Evolutionary conservation across 352 stramenopile genomes (phyloP).

Genomic region (Pythium phragmitis): DNA sequence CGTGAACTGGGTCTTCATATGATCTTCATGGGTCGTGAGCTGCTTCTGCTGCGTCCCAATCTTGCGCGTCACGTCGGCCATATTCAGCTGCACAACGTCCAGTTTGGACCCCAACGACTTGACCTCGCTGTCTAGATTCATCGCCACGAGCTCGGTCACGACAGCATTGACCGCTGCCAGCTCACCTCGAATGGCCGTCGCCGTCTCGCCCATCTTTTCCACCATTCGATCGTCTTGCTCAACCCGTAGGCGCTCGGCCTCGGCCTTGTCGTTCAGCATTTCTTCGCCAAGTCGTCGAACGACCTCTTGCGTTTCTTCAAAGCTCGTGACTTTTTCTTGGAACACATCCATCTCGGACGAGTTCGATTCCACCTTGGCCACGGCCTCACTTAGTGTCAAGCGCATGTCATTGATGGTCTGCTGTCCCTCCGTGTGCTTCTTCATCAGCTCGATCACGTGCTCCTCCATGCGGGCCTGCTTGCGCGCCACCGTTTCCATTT

Average conservation of each 20-base stretch:
- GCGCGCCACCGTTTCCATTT: constrained; percentile 46
- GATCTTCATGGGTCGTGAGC: constrained; percentile 43
- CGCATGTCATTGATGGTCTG: constrained; percentile 54
- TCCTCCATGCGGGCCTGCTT: constrained; percentile 59
- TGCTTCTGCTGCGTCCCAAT: constrained; percentile 62
- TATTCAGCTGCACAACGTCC: constrained; percentile 52
- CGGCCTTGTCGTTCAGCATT: constrained; percentile 37
- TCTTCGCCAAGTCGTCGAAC: constrained; percentile 42
- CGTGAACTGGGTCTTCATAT: constrained; percentile 57
- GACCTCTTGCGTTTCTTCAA: constrained; percentile 58
- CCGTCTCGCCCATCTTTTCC: constrained; percentile 59
- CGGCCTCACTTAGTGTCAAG: constrained; percentile 47
- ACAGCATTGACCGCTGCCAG: constrained; percentile 46
- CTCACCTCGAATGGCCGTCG: constrained; percentile 45
- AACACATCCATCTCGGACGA: constrained; percentile 31
- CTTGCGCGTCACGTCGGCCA: constrained; percentile 57
- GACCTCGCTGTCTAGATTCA: constrained; percentile 62
- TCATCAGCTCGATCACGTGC: constrained; percentile 54
- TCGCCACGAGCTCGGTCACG: constrained; percentile 53
- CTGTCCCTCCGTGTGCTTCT: constrained; percentile 51
- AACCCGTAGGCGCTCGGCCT: constrained; percentile 43
- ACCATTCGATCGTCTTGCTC: constrained; percentile 53
- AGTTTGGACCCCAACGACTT: constrained; percentile 49
- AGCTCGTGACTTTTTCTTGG: constrained; percentile 47
- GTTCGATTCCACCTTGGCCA: constrained; percentile 41